Base-by-base conservation (phyloP, 2,329 filamentous ascomycete genomes). In the Monilinia polystroma region DNA sequence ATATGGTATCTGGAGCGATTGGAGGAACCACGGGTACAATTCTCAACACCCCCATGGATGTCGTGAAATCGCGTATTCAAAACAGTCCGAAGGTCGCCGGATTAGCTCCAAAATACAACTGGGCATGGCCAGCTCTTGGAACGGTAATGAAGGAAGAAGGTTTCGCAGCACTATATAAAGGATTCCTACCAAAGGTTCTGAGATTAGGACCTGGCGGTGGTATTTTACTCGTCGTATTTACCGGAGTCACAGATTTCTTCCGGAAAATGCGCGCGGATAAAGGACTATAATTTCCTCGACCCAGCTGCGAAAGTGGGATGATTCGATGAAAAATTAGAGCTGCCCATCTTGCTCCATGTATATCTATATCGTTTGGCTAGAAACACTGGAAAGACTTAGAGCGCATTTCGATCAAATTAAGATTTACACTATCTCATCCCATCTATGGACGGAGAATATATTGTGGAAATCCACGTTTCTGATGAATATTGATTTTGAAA, bases 61-160 rank as follows among this genome's bases (percentile, higher is more conserved):
- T 98, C 26, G 93, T 98, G 81, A 99, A 99, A 86, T 96, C 91
- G 72, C 90, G 95, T 70, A 99, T 99, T 73, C 95, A 99, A 81
- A 99, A 99, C 81, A 92, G 87, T 66, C 84, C 91, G 72, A 94
- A 91, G 83, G 82, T 96, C 51, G 78, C 90, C n/a, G 95, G 95
- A 6, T 83, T 86, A 64, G 81, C 87, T 29, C 91, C 91, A 76
- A 99, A 99, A 85, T 99, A 99, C 83, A 97, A 98, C 86, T 99
- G 95, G 95, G 95, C 95, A 43, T 97, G 89, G 86, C 91, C 92
- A 57, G 88, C 92, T 29, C 83, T 97, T 62, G 89, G 85, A 66
- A 95, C 91, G 10, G 92, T 99, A 68, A 88, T 92, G 80, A 92
- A 87, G 81, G 95, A 99, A 81, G 95, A 99, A 80, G 95, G 95